Conservation (phyloP, 352 stramenopile genomes). For the Discostella stelligera region DNA sequence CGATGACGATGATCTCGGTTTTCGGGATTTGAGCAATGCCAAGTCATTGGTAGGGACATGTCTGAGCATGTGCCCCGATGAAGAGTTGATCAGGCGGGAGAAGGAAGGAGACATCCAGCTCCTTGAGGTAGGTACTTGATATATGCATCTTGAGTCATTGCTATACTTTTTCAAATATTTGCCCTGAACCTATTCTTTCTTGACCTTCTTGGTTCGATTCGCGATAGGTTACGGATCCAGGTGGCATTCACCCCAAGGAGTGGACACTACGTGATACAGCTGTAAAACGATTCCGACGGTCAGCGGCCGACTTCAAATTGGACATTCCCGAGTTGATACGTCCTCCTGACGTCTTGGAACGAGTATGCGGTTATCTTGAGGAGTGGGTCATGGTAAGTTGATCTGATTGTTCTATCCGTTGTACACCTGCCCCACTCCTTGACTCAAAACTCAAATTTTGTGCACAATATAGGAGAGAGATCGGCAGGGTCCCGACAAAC, state of each 20-base stretch:
- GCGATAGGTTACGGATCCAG: conserved; percentile 53
- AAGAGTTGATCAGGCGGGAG: conserved; percentile 71
- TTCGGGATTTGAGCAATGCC: conserved; percentile 50
- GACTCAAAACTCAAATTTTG: conserved; percentile 4
- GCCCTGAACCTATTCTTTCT: conserved; percentile 10
- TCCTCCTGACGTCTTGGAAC: conserved; percentile 74
- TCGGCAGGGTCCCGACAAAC: conserved; percentile 75
- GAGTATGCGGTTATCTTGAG: conserved; percentile 74
- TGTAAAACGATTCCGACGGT: conserved; percentile 77
- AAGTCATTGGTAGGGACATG: conserved; percentile 70
- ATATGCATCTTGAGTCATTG: background rate
- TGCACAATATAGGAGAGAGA: conserved; percentile 65
- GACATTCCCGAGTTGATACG: conserved; percentile 79
- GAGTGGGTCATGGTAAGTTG: conserved; percentile 80
- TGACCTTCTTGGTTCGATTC: background rate
- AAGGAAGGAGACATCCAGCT: conserved; percentile 77
- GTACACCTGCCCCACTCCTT: background rate
- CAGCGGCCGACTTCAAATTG: conserved; percentile 79
- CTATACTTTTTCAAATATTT: background rate
- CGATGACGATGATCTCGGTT: conserved; percentile 30
- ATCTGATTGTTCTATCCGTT: background rate
- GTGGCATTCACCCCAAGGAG: conserved; percentile 60
- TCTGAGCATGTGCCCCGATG: conserved; percentile 73
- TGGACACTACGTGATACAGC: conserved; percentile 77
- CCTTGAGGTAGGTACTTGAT: conserved; percentile 54